Conservation (phyloP, 306 rosid species). For the Hippophae tibetana region DNA sequence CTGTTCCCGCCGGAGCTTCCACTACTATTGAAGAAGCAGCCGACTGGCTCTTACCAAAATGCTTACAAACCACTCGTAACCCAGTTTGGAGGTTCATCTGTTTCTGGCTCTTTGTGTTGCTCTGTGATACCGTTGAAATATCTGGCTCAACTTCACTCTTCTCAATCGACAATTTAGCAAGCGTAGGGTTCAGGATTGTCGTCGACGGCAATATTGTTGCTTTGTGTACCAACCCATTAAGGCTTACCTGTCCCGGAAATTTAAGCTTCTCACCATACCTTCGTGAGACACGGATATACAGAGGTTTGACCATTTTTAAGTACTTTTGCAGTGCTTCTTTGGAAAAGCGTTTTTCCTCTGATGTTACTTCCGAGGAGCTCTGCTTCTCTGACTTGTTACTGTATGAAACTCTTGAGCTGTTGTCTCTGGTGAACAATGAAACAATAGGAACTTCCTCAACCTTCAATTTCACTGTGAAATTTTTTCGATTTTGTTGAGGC, state of each 20-base stretch:
- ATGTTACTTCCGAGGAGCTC: conserved; percentile 27
- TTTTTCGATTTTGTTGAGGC: conserved; percentile 23
- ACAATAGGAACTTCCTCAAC: conserved; percentile 80
- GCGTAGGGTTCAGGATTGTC: background rate
- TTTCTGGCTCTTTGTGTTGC: conserved; percentile 28
- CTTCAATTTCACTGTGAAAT: conserved; percentile 66
- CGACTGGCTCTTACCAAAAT: conserved; percentile 88
- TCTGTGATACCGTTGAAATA: conserved; percentile 15
- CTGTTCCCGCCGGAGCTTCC: conserved; percentile 40
- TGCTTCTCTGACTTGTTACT: conserved; percentile 26
- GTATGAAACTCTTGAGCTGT: conserved; percentile 45
- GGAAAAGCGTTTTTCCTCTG: conserved; percentile 59
- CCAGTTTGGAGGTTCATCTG: conserved; percentile 61
- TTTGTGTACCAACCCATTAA: conserved; percentile 16
- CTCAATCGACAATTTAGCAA: conserved; percentile 14
- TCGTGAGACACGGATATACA: conserved; percentile 66
- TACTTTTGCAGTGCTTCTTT: conserved; percentile 83
- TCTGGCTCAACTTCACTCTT: conserved; percentile 24
- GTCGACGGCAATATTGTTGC: background rate
- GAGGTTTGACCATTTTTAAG: conserved; percentile 79
- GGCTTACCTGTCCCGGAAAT: conserved; percentile 40
- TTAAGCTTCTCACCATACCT: conserved; percentile 59
- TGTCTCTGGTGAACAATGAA: conserved; percentile 74
- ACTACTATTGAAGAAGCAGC: conserved; percentile 75
- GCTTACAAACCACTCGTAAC: conserved; percentile 74